phyloP scores from a whole-genome alignment of 2,329 filamentous ascomycete genomes.

The Didymella exigua region DNA sequence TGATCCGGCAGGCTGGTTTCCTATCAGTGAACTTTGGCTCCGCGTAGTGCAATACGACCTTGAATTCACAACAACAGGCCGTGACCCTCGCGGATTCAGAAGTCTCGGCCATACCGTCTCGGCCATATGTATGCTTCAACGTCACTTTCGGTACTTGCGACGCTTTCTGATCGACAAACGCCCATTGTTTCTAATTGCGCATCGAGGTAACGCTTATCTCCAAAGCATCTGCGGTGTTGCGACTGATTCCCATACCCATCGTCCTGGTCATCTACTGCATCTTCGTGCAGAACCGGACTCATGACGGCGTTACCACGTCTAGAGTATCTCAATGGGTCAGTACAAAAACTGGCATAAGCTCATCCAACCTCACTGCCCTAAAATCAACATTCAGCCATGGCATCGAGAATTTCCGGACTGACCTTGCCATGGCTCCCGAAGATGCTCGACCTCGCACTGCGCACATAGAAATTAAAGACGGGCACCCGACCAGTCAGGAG shows the following conservation, averaged over 20 bases:
- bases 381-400: constrained; percentile 3
- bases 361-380: neutral
- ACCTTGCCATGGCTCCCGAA: constrained; percentile 3
- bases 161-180: neutral
- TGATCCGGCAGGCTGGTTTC: neutral
- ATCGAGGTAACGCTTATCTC: neutral
- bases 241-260: constrained; percentile 4
- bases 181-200: neutral
- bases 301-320: neutral
- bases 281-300: neutral
- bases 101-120: too few relatives aligned
- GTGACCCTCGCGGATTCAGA: too few relatives aligned
- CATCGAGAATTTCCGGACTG: constrained; percentile 1
- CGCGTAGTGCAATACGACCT: neutral
- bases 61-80: neutral
- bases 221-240: constrained; percentile 1
- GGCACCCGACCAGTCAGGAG: constrained; percentile 3
- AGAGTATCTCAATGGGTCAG: neutral
- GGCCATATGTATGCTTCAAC: too few relatives aligned
- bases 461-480: constrained; percentile 18
- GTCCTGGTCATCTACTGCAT: neutral
- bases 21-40: neutral
- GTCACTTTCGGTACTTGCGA: neutral
- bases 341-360: neutral
- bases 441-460: constrained; percentile 24